These are phyloP conservation scores for Moesziomyces globuligerus DNA, from an alignment of 1,284 basidiomycete species.

Conservation along the genomic window DNA sequence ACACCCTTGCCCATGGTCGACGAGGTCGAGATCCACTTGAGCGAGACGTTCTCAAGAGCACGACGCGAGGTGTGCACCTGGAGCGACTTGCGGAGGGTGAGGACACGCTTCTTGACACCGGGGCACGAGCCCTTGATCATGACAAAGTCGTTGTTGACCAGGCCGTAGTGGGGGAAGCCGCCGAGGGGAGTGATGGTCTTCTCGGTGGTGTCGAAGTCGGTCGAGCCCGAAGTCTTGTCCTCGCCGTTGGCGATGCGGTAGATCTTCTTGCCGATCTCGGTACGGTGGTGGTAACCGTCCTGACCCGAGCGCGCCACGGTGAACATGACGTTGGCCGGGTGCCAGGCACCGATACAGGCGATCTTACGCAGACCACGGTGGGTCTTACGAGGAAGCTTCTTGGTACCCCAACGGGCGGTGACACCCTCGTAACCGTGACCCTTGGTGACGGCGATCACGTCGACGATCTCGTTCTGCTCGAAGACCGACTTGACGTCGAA, in stretches of 20 bases:
- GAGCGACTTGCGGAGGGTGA: constrained; percentile 73
- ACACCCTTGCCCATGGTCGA: constrained; percentile 89
- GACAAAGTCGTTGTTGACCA: constrained; percentile 98
- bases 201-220: constrained; percentile 71
- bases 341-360: constrained; percentile 99
- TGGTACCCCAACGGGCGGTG: constrained; percentile 98
- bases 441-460: constrained; percentile 98
- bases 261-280: constrained; percentile 88
- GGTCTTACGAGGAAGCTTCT: constrained; percentile 97
- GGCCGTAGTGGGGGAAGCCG: constrained; percentile 98
- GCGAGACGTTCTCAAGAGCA: constrained; percentile 89
- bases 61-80: constrained; percentile 65
- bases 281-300: constrained; percentile 98
- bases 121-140: constrained; percentile 82
- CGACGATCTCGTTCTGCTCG: constrained; percentile 96
- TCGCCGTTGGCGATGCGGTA: constrained; percentile 90
- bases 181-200: constrained; percentile 98
- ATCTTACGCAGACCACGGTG: constrained; percentile 98
- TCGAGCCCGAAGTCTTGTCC: constrained; percentile 87
- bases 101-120: constrained; percentile 96
- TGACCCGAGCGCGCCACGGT: constrained; percentile 99
- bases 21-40: constrained; percentile 99
- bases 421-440: constrained; percentile 99
- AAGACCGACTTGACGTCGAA: constrained; percentile 87
- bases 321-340: constrained; percentile 99